Conservation (phyloP, 2,329 filamentous ascomycete genomes). For the Aspergillus novoparasiticus region DNA sequence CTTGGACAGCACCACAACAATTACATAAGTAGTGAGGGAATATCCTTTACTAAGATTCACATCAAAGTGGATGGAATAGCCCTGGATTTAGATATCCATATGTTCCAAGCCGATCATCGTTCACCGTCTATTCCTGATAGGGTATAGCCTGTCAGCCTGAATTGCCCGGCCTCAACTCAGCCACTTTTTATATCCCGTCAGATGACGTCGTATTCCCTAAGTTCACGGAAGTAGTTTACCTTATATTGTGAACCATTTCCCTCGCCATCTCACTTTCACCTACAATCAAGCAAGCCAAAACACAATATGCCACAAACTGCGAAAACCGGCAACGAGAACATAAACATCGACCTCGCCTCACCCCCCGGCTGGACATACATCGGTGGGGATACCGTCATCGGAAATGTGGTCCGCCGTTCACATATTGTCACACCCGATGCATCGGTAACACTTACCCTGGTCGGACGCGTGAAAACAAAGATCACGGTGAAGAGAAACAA, state of each 20-base stretch:
- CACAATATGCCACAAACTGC: not conserved
- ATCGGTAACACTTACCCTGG: constrained; percentile 15
- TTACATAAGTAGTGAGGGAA: not conserved
- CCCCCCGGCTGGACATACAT: constrained; percentile 19
- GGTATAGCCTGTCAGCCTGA: not conserved
- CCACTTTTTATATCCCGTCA: not conserved
- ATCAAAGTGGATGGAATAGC: not conserved
- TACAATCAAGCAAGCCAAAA: not conserved
- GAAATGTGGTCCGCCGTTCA: constrained; percentile 17
- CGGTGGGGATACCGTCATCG: constrained; percentile 23
- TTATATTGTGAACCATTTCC: not conserved
- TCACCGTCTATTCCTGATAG: not conserved
- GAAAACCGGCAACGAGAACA: not conserved
- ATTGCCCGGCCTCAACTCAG: not conserved
- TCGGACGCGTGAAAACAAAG: constrained; percentile 18
- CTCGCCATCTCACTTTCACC: not conserved
- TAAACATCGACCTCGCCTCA: constrained; percentile 18
- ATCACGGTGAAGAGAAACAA: constrained; percentile 4
- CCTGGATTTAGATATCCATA: not conserved
- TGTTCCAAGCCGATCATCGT: not conserved
- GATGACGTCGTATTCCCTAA: not conserved
- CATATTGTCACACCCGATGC: constrained; percentile 22
- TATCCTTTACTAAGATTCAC: not conserved
- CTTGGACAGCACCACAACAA: too few species aligned
- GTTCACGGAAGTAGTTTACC: not conserved